Evolutionary conservation across 495 filamentous ascomycete species (phyloP), one percentile per base, ranked within the genome.

Genomic region (Immersiella caudata): DNA sequence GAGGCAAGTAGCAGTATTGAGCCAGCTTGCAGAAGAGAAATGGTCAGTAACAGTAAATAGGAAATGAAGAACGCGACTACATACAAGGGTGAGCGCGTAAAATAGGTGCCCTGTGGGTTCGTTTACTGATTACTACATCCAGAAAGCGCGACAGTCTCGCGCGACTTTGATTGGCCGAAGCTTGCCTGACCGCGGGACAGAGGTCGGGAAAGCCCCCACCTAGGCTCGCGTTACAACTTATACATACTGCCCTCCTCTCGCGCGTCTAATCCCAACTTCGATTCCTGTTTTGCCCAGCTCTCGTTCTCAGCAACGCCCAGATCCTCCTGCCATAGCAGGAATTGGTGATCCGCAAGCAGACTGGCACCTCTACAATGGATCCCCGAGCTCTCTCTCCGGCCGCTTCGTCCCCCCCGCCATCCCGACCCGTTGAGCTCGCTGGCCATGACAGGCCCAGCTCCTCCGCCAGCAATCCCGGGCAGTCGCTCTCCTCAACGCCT

Each of bases 391-490:
- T 59, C 21, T 63, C 70, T 49, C 35, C 46, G 62, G 52, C 68
- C 54, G 1, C 40, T 49, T 9, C 59, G 66, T 36, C 60, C 52
- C 59, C 66, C 7, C 60, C 67, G 33, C 58, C 62, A 50, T 66
- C 66, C 18, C 68, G 56, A 8, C 59, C 67, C 6, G 57, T 59
- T 18, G 50, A 25, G 25, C 51, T 24, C 22, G 25, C 50, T 25
- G n/a, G 26, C 50, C 54, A 67, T 9, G 49, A 68, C 9, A 63
- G 60, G 36, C 62, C 64, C 56, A 69, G 66, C 70, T 72, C 67
- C 55, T 64, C 72, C 12, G 24, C n/a, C 57, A 73, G 60, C 64
- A 46, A 65, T 36, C 21, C 51, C 20, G 58, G n/a, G 40, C 68
- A 59, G 29, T 46, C 60, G 22, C 49, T 58, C 5, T 60, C 63